A percentile compares a stretch with the other conserved stretches of the same genome.
phyloP scores from a whole-genome alignment of 2,329 filamentous ascomycete genomes.

The Botrytis hyacinthi region DNA sequence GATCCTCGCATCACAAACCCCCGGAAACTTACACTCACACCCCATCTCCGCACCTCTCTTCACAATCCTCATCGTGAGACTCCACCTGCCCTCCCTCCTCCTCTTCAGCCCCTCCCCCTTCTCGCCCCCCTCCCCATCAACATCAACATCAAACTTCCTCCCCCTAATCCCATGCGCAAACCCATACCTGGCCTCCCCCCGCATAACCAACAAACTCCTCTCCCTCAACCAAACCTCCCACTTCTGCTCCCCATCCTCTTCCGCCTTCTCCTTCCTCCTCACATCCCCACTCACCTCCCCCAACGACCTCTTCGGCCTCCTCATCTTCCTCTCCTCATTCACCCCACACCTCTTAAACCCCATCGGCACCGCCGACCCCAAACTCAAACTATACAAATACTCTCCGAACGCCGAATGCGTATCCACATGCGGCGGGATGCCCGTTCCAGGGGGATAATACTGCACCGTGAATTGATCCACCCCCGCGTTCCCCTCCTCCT shows the following conservation, averaged over 20 bases:
- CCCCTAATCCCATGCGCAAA: constrained; percentile 22
- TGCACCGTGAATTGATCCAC: constrained; percentile 60
- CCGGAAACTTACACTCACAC: constrained; percentile 21
- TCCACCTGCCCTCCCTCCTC: constrained; percentile 21
- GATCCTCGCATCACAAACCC: constrained; percentile 24
- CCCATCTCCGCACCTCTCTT: constrained; percentile 6
- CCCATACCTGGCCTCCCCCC: constrained; percentile 21
- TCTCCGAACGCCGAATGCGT: constrained; percentile 49
- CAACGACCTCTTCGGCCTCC: background rate
- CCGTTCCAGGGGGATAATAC: constrained; percentile 57
- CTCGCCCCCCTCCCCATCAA: background rate
- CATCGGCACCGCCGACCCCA: background rate
- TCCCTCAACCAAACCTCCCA: constrained; percentile 20
- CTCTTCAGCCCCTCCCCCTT: background rate
- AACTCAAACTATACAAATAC: constrained; percentile 36
- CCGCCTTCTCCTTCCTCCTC: background rate
- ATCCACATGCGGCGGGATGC: constrained; percentile 61
- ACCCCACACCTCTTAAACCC: constrained; percentile 6
- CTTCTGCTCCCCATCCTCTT: background rate
- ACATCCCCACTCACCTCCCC: background rate
- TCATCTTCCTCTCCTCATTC: constrained; percentile 11
- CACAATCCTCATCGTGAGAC: constrained; percentile 23
- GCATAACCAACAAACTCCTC: constrained; percentile 21
- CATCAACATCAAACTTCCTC: constrained; percentile 21
- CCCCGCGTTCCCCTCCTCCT: constrained; percentile 38